These are phyloP conservation scores for Orbilia ellipsospora DNA, from an alignment of 2,329 filamentous ascomycete species.

Conservation along the genomic window DNA sequence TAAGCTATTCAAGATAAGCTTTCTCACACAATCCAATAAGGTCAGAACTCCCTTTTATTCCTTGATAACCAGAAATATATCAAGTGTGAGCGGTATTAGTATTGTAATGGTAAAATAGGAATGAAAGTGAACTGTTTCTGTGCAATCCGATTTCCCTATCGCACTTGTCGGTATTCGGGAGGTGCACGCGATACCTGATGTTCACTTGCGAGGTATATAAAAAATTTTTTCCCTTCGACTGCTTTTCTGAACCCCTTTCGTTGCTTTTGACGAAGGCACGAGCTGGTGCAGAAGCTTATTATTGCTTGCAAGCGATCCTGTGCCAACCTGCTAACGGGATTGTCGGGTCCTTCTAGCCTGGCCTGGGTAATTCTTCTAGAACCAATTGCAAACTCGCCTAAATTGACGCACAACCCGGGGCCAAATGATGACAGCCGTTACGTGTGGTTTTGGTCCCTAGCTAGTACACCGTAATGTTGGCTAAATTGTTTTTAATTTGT, in stretches of 20 bases:
- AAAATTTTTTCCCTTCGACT: constrained; percentile 24
- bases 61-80: constrained; percentile 17
- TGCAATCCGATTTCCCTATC: neutral
- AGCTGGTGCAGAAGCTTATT: constrained; percentile 35
- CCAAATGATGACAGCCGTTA: constrained; percentile 45
- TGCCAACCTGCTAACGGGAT: constrained; percentile 24
- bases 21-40: constrained; percentile 48
- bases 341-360: constrained; percentile 17
- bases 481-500: constrained; percentile 23
- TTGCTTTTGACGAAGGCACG: constrained; percentile 36
- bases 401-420: constrained; percentile 41
- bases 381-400: constrained; percentile 46
- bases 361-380: constrained; percentile 41
- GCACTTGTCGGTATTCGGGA: constrained; percentile 41
- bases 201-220: constrained; percentile 16
- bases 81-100: too few species aligned
- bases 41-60: constrained; percentile 28
- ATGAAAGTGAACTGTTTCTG: too few species aligned
- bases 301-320: constrained; percentile 49
- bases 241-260: constrained; percentile 3
- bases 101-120: too few species aligned
- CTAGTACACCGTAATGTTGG: constrained; percentile 21
- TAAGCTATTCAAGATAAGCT: constrained; percentile 53
- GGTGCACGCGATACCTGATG: constrained; percentile 50
- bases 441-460: neutral